Percentiles rank a stretch among this genome's conserved stretches.
These are phyloP conservation scores for Sporisorium exsertum DNA, from an alignment of 1,284 basidiomycete species.

Conservation along the genomic window DNA sequence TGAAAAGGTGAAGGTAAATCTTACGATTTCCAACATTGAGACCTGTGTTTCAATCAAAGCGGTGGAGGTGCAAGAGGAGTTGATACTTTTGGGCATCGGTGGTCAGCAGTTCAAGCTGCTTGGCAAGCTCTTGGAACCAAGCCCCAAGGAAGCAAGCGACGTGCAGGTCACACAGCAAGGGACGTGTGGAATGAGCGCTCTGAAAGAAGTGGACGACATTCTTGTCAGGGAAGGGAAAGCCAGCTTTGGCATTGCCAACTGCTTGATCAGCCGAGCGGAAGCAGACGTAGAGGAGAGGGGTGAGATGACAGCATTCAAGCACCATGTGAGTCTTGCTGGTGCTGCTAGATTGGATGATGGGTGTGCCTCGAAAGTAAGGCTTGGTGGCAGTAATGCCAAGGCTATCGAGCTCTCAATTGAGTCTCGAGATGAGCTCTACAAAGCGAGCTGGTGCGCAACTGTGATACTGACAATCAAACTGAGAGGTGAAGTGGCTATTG, in stretches of 20 bases:
- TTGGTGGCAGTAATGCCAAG: not conserved
- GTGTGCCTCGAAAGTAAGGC: slow-evolving; percentile 8
- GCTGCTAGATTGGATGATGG: slow-evolving; percentile 32
- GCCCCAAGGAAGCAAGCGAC: slow-evolving; percentile 11
- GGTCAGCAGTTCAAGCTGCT: not conserved
- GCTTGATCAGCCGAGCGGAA: not conserved
- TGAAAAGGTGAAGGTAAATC: too few relatives aligned
- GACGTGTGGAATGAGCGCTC: not conserved
- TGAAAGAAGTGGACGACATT: slow-evolving; percentile 7
- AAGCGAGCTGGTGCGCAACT: slow-evolving; percentile 10
- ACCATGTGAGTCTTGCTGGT: slow-evolving; percentile 33
- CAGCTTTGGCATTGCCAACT: not conserved
- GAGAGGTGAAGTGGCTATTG: not conserved
- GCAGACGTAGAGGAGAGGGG: slow-evolving; percentile 29
- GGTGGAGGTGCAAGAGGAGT: not conserved
- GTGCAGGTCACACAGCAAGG: slow-evolving; percentile 1
- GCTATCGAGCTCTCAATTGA: not conserved
- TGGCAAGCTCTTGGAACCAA: slow-evolving; percentile 9
- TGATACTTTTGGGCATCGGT: not conserved
- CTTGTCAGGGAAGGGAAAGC: slow-evolving; percentile 11
- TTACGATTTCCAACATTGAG: too few relatives aligned
- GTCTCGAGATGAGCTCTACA: slow-evolving; percentile 2
- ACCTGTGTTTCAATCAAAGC: not conserved
- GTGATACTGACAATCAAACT: slow-evolving; percentile 7
- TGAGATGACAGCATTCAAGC: not conserved